Evolutionary conservation across 2,329 filamentous ascomycete species (phyloP), one percentile per base, ranked within the genome.

Genomic region (Penicillium decumbens): DNA sequence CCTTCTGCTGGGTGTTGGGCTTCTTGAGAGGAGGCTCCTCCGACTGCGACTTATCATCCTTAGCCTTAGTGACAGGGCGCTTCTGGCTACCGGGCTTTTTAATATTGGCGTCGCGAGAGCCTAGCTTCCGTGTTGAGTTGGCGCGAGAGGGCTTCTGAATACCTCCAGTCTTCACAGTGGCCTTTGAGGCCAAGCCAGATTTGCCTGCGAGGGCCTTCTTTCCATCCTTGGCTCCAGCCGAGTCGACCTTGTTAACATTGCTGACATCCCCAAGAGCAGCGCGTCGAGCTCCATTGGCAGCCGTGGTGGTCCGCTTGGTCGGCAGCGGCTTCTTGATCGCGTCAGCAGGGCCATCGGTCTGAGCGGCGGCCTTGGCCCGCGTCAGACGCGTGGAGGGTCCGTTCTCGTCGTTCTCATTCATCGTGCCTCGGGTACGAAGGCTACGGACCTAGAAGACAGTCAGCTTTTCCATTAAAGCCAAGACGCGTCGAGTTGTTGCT

Each of bases 341-440:
- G 60, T 85, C 84, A 60, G 77, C 80, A 51, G 65, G 60, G 45
- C 72, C 70, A 47, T 69, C 69, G 35, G 69, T 70, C 35, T 70
- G 35, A 81, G 78, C 86, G 50, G 89, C 89, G 45, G 90, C 84
- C 77, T 97, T 96, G 60, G 93, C 91, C 75, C 93, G 84, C 64
- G 93, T 97, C 69, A 96, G 77, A 75, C 91, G 89, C 74, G 87
- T 89, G 54, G 87, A 84, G 51, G 78, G 75, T 57, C 74, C 81
- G 71, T 95, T 95, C 77, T 96, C 93, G 71, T 96, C 92, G 69
- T 96, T 96, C 78, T 96, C 91, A 72, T 95, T 93, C 59, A 86
- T 87, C 64, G 86, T 80, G 70, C 84, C 81, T 74, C 90, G 86
- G 70, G 84, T 81, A 73, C 87, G 82, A 65, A 83, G 78, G 69